Conservation (phyloP, 768 basidiomycete genomes). For the Phanerochaete carnosa region DNA sequence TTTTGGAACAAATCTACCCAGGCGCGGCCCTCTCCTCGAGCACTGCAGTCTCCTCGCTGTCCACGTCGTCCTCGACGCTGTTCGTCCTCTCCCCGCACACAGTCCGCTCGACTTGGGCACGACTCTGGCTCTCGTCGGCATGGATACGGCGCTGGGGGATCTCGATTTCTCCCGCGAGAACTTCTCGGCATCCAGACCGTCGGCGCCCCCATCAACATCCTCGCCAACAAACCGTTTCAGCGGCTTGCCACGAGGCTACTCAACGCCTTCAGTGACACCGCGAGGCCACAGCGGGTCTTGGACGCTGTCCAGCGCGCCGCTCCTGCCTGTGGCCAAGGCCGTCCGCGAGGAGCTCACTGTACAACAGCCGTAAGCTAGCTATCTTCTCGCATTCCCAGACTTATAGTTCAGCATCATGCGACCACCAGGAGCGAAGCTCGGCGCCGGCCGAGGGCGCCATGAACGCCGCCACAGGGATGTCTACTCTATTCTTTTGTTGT, state of each 20-base stretch:
- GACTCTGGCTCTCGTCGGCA: neutral
- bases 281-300: neutral
- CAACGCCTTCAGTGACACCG: neutral
- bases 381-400: too few species aligned
- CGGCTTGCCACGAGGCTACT: slow-evolving; percentile 2
- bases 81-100: too few species aligned
- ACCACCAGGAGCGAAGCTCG: too few species aligned
- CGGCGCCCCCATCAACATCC: slow-evolving; percentile 2
- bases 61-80: too few species aligned
- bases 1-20: neutral
- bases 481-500: neutral
- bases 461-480: neutral
- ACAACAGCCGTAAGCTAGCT: neutral
- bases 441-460: too few species aligned
- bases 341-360: neutral
- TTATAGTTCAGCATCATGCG: too few species aligned
- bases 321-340: neutral
- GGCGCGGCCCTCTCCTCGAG: too few species aligned
- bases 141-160: neutral
- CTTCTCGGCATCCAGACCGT: neutral
- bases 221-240: neutral
- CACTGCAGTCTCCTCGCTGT: too few species aligned
- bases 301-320: neutral
- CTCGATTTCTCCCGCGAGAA: neutral
- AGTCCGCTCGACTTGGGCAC: neutral